Evolutionary conservation across 2,329 filamentous ascomycete species (phyloP), one percentile per base, ranked within the genome.

Genomic region (Diaporthe helianthi): DNA sequence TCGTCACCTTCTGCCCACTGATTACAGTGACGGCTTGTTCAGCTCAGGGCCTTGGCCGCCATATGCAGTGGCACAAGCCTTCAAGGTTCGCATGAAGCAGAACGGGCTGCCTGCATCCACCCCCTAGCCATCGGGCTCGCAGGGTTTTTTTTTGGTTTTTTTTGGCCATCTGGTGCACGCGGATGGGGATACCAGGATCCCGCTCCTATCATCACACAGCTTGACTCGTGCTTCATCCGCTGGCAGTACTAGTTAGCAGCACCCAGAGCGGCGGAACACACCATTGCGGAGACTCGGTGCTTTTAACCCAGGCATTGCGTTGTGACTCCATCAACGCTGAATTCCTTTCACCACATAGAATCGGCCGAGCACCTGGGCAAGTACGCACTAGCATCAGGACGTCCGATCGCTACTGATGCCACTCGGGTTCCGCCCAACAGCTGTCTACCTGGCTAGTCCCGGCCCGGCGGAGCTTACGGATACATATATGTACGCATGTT

Each of bases 221-320:
- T 24, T 63, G 58, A 63, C 58, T 63, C 58, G 44, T 63, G 44
- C 44, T 63, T 49, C 58, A 17, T 44, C 53, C 22, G 38, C 55
- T 47, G 58, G 58, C 58, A 47, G 41, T 41, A 61, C 58, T 24
- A 36, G 24, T n/a, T 8, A 44, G 36, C 41, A 10, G 36, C 54
- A 38, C 33, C 54, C 36, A 9, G 17, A 58, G 36, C 15, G 36
- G 36, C 41, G 29, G 58, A n/a, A 49, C 58, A 49, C 58, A 31
- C 58, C 31, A 36, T 36, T 24, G 41, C 44, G 26, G n/a, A 47
- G 58, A 26, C n/a, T 36, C 12, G 44, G 17, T 63, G 44, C 58
- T 24, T 33, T 26, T 19, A 22, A 24, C 29, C 58, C 17, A 31
- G 29, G 5, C 58, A 46, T 61, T 22, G 12, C 24, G 46, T 31